Evolutionary conservation across 768 basidiomycete species (phyloP).

Genomic region (Hortiboletus campestris): DNA sequence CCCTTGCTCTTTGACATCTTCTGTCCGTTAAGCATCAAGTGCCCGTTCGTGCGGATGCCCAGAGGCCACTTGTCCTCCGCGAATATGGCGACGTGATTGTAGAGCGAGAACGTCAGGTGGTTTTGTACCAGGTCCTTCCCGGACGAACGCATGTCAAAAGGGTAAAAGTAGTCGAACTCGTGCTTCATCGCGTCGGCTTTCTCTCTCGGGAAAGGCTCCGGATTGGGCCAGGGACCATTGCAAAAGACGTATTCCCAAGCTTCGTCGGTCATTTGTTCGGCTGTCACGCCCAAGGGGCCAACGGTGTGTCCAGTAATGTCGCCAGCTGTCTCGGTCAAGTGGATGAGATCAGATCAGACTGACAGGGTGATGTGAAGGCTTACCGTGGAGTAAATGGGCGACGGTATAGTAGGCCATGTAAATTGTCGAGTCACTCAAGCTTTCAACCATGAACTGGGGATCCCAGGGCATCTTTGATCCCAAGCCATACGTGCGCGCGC

Average conservation of each 20-base stretch:
- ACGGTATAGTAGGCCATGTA: constrained; percentile 99
- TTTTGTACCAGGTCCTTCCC: constrained; percentile 97
- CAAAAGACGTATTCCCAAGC: constrained; percentile 94
- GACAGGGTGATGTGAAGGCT: constrained; percentile 15
- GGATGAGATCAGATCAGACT: constrained; percentile 8
- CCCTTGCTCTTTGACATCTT: constrained; percentile 99
- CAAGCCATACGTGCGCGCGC: constrained; percentile 95
- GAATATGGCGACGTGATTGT: constrained; percentile 95
- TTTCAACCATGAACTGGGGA: constrained; percentile 93
- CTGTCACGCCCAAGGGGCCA: constrained; percentile 80
- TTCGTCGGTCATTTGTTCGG: constrained; percentile 96
- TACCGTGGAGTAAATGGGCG: constrained; percentile 86
- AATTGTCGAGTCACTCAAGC: constrained; percentile 94
- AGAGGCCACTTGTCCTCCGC: constrained; percentile 82
- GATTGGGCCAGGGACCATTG: constrained; percentile 69
- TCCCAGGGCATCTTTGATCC: constrained; percentile 98
- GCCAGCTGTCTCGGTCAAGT: constrained; percentile 41
- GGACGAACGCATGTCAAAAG: constrained; percentile 96
- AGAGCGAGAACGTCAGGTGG: constrained; percentile 90
- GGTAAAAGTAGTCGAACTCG: constrained; percentile 96
- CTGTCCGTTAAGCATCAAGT: constrained; percentile 94
- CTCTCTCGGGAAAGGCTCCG: constrained; percentile 64
- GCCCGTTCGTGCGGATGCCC: constrained; percentile 93
- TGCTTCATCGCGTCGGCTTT: constrained; percentile 84
- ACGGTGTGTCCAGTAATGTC: constrained; percentile 75